Percentiles rank a stretch among this genome's conserved stretches.
Conservation (phyloP, 345 rosid genomes). For the Noccaea caerulescens region DNA sequence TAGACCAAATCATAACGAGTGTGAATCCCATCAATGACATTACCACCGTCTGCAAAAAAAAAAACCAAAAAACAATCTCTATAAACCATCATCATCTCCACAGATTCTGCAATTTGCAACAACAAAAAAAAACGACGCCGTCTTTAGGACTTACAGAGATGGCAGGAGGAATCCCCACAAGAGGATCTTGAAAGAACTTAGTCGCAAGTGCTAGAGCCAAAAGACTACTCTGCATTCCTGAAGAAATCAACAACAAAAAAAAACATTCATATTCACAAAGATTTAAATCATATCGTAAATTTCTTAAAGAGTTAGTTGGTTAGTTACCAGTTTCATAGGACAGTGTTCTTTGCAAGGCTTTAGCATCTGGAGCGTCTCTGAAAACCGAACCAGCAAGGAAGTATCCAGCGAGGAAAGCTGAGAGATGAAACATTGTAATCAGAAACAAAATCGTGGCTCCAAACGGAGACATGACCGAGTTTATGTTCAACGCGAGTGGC, state of each 20-base stretch:
- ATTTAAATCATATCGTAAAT: no score
- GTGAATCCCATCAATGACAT: slow-evolving; percentile 97
- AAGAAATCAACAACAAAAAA: no score
- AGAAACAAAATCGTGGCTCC: slow-evolving; percentile 62
- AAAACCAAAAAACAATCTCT: not conserved
- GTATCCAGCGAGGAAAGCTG: slow-evolving; percentile 81
- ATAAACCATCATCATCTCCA: not conserved
- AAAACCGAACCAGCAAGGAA: slow-evolving; percentile 61
- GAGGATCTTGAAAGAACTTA: slow-evolving; percentile 89
- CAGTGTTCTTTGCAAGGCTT: slow-evolving; percentile 83
- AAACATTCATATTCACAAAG: no score
- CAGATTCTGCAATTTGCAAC: not conserved
- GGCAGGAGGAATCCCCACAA: slow-evolving; percentile 94
- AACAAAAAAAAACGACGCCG: not conserved
- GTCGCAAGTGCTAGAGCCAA: slow-evolving; percentile 89
- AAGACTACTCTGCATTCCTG: slow-evolving; percentile 99
- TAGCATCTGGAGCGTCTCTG: slow-evolving; percentile 57
- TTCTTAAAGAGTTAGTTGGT: no score
- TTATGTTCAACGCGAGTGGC: slow-evolving; percentile 80
- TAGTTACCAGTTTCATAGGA: slow-evolving; percentile 64
- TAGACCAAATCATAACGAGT: slow-evolving; percentile 84
- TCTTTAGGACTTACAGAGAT: slow-evolving; percentile 63
- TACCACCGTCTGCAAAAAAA: slow-evolving; percentile 75
- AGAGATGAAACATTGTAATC: slow-evolving; percentile 71
- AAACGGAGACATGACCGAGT: slow-evolving; percentile 77